Conservation (phyloP, 495 filamentous ascomycete genomes). For the Annulohypoxylon maeteangense region DNA sequence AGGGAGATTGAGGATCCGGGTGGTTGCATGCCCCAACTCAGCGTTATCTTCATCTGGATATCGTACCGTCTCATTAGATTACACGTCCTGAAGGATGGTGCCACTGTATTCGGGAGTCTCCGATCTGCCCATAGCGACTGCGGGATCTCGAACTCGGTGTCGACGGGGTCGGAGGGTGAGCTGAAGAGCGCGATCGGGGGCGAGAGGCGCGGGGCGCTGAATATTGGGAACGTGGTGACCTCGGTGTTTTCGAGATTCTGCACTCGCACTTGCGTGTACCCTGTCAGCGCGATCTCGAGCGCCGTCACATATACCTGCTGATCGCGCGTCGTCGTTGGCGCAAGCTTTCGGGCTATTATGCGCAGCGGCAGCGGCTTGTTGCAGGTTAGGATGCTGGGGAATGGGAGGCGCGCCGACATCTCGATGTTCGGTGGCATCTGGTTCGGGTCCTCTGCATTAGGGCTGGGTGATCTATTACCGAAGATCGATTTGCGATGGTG, state of each 20-base stretch:
- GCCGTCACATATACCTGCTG: conserved; percentile 76
- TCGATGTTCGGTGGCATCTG: conserved; percentile 56
- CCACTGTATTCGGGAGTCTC: conserved; percentile 81
- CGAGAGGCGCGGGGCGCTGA: conserved; percentile 66
- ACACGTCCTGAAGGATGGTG: conserved; percentile 87
- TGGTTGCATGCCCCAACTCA: conserved; percentile 63
- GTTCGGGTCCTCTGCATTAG: conserved; percentile 9
- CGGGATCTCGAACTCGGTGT: conserved; percentile 75
- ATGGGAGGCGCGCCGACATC: conserved; percentile 85
- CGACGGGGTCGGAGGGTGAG: conserved; percentile 65
- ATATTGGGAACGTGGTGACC: conserved; percentile 72
- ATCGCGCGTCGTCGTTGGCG: conserved; percentile 61
- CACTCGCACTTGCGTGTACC: conserved; percentile 79
- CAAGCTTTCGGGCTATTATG: conserved; percentile 77
- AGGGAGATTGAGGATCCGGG: conserved; percentile 19
- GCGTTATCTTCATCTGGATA: conserved; percentile 80
- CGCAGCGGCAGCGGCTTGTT: conserved; percentile 85
- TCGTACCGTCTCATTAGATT: conserved; percentile 86
- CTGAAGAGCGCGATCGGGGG: conserved; percentile 70
- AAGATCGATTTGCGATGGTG: conserved; percentile 63
- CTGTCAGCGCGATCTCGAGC: conserved; percentile 82
- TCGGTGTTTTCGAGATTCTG: conserved; percentile 75
- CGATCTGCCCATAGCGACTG: conserved; percentile 72
- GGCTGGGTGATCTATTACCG: conserved; percentile 33
- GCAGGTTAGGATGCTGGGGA: conserved; percentile 89